phyloP scores from a whole-genome alignment of 306 rosid genomes.

The Gastrolobium bilobum region DNA sequence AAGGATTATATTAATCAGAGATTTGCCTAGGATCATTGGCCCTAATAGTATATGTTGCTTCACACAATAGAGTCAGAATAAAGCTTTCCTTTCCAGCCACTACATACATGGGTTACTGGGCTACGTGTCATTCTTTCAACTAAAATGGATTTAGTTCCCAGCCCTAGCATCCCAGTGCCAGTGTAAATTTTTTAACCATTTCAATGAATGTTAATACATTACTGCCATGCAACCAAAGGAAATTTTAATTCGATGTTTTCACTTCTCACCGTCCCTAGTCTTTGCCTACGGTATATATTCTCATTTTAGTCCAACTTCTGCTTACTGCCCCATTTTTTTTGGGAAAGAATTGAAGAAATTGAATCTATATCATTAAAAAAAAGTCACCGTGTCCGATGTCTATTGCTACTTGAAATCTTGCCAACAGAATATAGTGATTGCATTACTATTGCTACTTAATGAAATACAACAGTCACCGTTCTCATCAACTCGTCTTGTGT shows the following conservation, averaged over 20 bases:
- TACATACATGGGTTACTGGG: neutral
- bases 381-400: too few species aligned
- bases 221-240: neutral
- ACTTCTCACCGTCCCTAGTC: too few species aligned
- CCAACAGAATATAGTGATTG: too few species aligned
- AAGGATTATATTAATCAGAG: conserved; percentile 1
- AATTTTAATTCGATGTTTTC: neutral
- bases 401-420: too few species aligned
- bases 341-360: too few species aligned
- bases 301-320: too few species aligned
- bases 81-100: neutral
- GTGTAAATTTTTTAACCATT: neutral
- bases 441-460: too few species aligned
- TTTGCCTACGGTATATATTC: too few species aligned
- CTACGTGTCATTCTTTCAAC: neutral
- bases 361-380: too few species aligned
- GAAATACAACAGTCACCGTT: neutral
- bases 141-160: neutral
- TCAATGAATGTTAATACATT: neutral
- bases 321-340: too few species aligned
- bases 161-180: neutral
- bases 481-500: neutral
- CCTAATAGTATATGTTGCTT: neutral
- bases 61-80: neutral
- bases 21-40: neutral